phyloP scores from a whole-genome alignment of 805 yeast species.

The Kuraishia borneana region DNA sequence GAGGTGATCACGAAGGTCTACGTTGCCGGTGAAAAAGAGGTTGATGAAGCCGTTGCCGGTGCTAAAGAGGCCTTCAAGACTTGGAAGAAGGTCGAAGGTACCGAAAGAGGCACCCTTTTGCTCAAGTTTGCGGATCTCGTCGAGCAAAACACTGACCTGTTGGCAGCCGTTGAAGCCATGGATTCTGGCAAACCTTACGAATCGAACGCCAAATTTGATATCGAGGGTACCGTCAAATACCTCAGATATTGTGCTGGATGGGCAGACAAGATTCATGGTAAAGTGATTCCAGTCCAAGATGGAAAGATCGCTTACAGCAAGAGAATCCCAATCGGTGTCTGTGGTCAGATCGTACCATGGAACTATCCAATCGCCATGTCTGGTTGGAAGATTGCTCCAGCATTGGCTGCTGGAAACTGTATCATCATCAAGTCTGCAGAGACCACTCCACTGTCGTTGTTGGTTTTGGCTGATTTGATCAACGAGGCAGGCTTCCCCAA shows the following conservation, averaged over 20 bases:
- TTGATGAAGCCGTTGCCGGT: constrained; percentile 37
- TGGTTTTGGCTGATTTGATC: constrained; percentile 46
- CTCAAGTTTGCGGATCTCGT: constrained; percentile 38
- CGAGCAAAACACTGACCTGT: constrained; percentile 34
- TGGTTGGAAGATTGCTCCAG: constrained; percentile 77
- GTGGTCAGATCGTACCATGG: constrained; percentile 67
- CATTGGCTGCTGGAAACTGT: constrained; percentile 70
- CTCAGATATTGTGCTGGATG: constrained; percentile 49
- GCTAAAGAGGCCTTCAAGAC: constrained; percentile 33
- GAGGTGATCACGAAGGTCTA: constrained; percentile 33
- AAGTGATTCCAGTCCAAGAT: constrained; percentile 22
- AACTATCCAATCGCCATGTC: constrained; percentile 64
- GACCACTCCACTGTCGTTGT: constrained; percentile 61
- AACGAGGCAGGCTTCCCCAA: constrained; percentile 65
- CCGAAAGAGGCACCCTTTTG: constrained; percentile 27
- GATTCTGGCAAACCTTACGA: constrained; percentile 46
- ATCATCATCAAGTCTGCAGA: constrained; percentile 68
- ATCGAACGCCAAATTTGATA: constrained; percentile 36
- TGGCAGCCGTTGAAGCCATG: constrained; percentile 35
- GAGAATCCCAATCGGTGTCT: constrained; percentile 57
- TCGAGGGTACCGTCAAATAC: constrained; percentile 31
- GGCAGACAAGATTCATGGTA: constrained; percentile 47
- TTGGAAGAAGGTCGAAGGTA: constrained; percentile 35
- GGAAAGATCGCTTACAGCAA: constrained; percentile 54
- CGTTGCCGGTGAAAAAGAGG: constrained; percentile 35